Base-by-base conservation (phyloP, 352 stramenopile species). In the Phytophthora pini region DNA sequence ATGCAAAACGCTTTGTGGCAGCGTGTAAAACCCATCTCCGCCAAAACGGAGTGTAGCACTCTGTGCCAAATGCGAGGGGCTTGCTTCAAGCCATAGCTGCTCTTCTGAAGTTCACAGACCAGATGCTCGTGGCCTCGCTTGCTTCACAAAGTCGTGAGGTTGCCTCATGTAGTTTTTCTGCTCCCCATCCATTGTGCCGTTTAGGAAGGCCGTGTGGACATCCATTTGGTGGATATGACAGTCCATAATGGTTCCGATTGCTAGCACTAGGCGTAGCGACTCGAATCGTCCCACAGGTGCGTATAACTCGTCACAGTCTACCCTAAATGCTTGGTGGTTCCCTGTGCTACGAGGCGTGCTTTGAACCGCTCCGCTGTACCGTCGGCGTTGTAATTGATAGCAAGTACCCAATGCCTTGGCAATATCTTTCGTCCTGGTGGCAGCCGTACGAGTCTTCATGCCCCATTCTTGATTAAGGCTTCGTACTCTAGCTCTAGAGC, bases 1-100 rank as follows among this genome's bases (percentile, higher is more conserved):
- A 72, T 60, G 46, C 53, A 72, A 57, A 57, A 76, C 44, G 61
- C 47, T 59, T 76, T 72, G 51, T 69, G 66, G 39, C 57, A 76
- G 24, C 57, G 57, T 47, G 54, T 58, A 61, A 62, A 62, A 62
- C 43, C 43, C 59, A 61, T 68, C 34, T 36, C 27, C 8, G 20
- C 43, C 4, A 68, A 34, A 13, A 71, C 17, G 17, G 17, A 68
- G 24, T 46, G 51, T 71, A 62, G 61, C 12, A 68, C 61, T 62
- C 22, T 50, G 50, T 75, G 65, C 47, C 51, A 75, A 10, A 71
- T 68, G 0, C 46, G 45, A 34, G 56, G 60, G 49, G 48, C 58
- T 59, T 59, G 48, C 15, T 59, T 65, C 3, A 58, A 36, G 27
- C 40, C 57, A 26, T 54, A 60, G 0, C 56, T 66, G 31, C 40